Evolutionary conservation across 2,329 filamentous ascomycete genomes (phyloP).

Genomic region (Akanthomyces dipterigenus): DNA sequence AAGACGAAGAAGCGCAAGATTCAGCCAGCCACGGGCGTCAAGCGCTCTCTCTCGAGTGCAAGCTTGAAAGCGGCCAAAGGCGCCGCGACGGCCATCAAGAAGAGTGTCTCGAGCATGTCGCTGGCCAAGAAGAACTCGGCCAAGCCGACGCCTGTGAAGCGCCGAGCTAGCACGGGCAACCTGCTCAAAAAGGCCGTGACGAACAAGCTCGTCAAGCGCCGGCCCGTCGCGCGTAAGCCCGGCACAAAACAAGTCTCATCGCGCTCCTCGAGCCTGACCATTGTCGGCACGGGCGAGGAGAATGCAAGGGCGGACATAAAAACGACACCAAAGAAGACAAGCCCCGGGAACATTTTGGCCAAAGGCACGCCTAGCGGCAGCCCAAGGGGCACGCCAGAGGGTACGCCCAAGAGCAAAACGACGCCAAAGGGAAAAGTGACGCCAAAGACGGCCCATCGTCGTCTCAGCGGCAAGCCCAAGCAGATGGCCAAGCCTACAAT

Average conservation of each 20-base stretch:
- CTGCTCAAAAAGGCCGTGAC: slow-evolving; percentile 24
- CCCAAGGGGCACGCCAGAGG: slow-evolving; percentile 13
- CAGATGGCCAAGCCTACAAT: slow-evolving; percentile 7
- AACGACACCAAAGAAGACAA: slow-evolving; percentile 1
- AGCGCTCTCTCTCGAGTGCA: slow-evolving; percentile 27
- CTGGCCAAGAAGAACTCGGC: slow-evolving; percentile 23
- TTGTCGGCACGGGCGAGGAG: slow-evolving; percentile 12
- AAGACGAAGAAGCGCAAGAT: slow-evolving; percentile 44
- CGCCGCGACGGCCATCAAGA: slow-evolving; percentile 31
- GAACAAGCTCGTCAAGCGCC: slow-evolving; percentile 13
- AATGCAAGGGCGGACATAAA: slow-evolving; percentile 12
- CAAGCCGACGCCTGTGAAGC: slow-evolving; percentile 20
- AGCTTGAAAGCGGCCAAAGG: slow-evolving; percentile 30
- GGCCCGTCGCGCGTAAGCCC: background rate
- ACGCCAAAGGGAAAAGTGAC: slow-evolving; percentile 11
- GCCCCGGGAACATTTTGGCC: slow-evolving; percentile 10
- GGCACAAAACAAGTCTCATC: slow-evolving; percentile 10
- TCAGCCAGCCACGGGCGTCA: slow-evolving; percentile 26
- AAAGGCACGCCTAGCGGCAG: slow-evolving; percentile 15
- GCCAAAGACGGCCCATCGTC: slow-evolving; percentile 11
- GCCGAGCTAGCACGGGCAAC: slow-evolving; percentile 20
- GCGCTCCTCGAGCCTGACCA: slow-evolving; percentile 18
- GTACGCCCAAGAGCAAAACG: slow-evolving; percentile 14
- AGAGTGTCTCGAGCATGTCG: slow-evolving; percentile 27
- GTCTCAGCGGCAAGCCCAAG: slow-evolving; percentile 8